Evolutionary conservation across 1,139 yeast genomes (phyloP).

Genomic region (Yamadazyma dushanensis): DNA sequence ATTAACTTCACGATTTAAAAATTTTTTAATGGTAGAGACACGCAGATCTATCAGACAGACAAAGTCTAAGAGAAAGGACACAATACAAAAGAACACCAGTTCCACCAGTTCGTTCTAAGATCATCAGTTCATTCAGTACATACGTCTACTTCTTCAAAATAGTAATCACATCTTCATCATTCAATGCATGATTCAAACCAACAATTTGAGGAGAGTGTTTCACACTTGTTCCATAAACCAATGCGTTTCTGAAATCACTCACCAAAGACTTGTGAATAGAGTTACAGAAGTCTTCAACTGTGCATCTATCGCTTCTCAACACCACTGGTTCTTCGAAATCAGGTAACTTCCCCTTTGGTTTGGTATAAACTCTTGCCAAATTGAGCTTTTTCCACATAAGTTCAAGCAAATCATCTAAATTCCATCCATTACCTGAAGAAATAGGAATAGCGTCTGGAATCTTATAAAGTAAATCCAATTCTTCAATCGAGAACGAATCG

Average conservation of each 20-base stretch:
- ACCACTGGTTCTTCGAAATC: slow-evolving; percentile 96
- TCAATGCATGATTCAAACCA: slow-evolving; percentile 76
- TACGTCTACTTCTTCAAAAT: slow-evolving; percentile 87
- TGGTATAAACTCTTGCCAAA: slow-evolving; percentile 92
- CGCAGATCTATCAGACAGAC: not conserved
- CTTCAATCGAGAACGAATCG: slow-evolving; percentile 92
- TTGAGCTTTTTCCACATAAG: slow-evolving; percentile 92
- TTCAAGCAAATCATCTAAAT: slow-evolving; percentile 88
- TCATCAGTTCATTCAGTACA: no score
- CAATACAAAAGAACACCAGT: no score
- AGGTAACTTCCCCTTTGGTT: slow-evolving; percentile 92
- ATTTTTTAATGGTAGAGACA: slow-evolving; percentile 7
- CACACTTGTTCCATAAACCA: slow-evolving; percentile 88
- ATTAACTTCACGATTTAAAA: slow-evolving; percentile 6
- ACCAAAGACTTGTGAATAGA: slow-evolving; percentile 93
- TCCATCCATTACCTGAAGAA: slow-evolving; percentile 95
- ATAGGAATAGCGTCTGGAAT: slow-evolving; percentile 97
- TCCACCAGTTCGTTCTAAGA: no score
- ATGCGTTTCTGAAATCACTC: slow-evolving; percentile 88
- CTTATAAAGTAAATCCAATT: slow-evolving; percentile 80
- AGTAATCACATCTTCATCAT: slow-evolving; percentile 97
- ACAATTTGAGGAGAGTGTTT: slow-evolving; percentile 98
- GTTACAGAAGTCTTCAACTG: slow-evolving; percentile 95
- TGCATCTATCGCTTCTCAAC: slow-evolving; percentile 72
- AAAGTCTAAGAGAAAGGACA: no score